Conservation (phyloP, 2,329 filamentous ascomycete species). For the Beauveria rudraprayagi region DNA sequence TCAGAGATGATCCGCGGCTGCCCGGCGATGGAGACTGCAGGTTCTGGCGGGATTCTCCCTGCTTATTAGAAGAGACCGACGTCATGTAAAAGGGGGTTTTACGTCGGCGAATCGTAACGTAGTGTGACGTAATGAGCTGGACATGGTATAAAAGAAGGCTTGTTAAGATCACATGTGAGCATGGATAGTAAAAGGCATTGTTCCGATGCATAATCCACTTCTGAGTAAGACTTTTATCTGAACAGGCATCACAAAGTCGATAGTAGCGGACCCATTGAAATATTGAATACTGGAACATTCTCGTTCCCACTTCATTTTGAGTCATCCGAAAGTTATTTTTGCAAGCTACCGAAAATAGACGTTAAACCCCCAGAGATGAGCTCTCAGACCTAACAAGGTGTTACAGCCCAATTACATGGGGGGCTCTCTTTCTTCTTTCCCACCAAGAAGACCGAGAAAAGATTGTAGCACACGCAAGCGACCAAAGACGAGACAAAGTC, state of each 20-base stretch:
- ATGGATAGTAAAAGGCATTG: not conserved
- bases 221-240: not conserved
- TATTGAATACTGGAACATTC: not conserved
- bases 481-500: constrained; percentile 8
- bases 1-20: not conserved
- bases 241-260: not conserved
- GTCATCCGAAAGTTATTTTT: constrained; percentile 9
- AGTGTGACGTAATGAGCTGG: not conserved
- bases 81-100: not conserved
- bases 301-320: constrained; percentile 7
- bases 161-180: not conserved
- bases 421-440: constrained; percentile 11
- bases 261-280: not conserved
- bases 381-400: not conserved
- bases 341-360: constrained; percentile 12
- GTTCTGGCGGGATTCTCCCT: not conserved
- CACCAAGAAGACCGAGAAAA: constrained; percentile 13
- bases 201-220: not conserved
- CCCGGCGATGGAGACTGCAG: not conserved
- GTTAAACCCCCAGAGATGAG: constrained; percentile 1
- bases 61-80: not conserved
- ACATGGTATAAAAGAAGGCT: not conserved
- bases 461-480: constrained; percentile 10
- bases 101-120: not conserved
- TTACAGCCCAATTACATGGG: not conserved